These are phyloP conservation scores for Clarireedia hainanense DNA, from an alignment of 2,329 filamentous ascomycete species.

Conservation along the genomic window DNA sequence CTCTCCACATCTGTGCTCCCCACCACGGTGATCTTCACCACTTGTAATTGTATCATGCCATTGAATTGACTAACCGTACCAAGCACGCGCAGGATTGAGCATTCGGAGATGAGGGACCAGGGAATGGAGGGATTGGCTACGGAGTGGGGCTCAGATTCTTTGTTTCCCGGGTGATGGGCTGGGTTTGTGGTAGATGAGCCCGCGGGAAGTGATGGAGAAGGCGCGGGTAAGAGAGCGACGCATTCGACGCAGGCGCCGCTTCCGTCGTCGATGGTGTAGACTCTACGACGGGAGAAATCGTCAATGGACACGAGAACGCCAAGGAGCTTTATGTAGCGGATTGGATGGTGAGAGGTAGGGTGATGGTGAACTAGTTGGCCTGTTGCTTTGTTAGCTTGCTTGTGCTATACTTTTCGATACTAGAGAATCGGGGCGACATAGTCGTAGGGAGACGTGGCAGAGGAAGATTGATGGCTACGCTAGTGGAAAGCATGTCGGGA, in stretches of 20 bases:
- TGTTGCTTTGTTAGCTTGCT: slow-evolving; percentile 15
- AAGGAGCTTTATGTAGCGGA: slow-evolving; percentile 65
- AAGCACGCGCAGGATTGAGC: slow-evolving; percentile 49
- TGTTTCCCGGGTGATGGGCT: not conserved
- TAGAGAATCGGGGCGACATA: not conserved
- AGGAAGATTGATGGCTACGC: not conserved
- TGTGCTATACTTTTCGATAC: not conserved
- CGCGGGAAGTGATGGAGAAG: not conserved
- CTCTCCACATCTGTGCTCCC: slow-evolving; percentile 49
- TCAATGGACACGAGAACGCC: slow-evolving; percentile 61
- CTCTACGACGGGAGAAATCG: slow-evolving; percentile 38
- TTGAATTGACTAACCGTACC: slow-evolving; percentile 43
- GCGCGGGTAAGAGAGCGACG: slow-evolving; percentile 17
- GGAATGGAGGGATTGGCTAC: slow-evolving; percentile 20
- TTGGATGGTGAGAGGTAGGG: slow-evolving; percentile 55
- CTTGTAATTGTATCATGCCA: slow-evolving; percentile 42
- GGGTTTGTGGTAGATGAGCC: not conserved
- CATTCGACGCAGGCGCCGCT: slow-evolving; percentile 51
- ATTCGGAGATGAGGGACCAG: slow-evolving; percentile 37
- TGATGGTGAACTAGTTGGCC: slow-evolving; percentile 56
- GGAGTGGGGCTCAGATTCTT: slow-evolving; percentile 48
- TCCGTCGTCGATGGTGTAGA: slow-evolving; percentile 58
- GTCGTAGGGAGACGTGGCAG: too few relatives aligned
- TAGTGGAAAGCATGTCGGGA: not conserved
- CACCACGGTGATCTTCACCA: slow-evolving; percentile 42